These are phyloP conservation scores for Gyromitra esculenta DNA, from an alignment of 2,329 filamentous ascomycete species.

Conservation along the genomic window DNA sequence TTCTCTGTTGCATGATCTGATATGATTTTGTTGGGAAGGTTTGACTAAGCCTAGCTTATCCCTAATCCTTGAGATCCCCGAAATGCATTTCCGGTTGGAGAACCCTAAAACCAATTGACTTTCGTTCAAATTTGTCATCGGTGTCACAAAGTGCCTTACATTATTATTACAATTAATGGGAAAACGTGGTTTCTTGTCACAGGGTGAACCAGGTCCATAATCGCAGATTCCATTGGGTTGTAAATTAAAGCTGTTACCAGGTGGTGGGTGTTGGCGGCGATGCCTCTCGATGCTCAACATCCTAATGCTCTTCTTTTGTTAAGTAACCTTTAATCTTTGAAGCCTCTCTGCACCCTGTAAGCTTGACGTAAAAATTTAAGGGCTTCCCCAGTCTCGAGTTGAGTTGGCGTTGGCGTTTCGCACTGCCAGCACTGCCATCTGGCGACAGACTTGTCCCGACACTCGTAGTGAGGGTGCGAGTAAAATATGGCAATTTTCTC, in stretches of 20 bases:
- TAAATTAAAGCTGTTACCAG: constrained; percentile 13
- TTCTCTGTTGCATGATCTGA: constrained; percentile 30
- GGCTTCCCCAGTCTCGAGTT: too few relatives aligned
- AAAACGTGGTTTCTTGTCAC: constrained; percentile 7
- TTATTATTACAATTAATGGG: not conserved
- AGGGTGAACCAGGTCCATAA: not conserved
- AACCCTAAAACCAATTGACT: not conserved
- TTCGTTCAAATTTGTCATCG: not conserved
- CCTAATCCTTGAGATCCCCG: not conserved
- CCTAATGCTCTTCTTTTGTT: too few relatives aligned
- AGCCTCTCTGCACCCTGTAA: too few relatives aligned
- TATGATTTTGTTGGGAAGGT: not conserved
- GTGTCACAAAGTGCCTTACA: not conserved
- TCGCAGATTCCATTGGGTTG: not conserved
- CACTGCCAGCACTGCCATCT: too few relatives aligned
- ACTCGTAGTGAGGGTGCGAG: too few relatives aligned
- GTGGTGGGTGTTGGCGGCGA: not conserved
- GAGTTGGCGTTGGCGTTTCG: too few relatives aligned
- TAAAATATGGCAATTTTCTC: too few relatives aligned
- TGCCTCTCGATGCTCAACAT: too few relatives aligned
- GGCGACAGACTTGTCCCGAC: too few relatives aligned
- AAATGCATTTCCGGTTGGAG: not conserved
- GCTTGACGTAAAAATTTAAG: too few relatives aligned
- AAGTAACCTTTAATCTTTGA: too few relatives aligned
- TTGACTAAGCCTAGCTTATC: not conserved